phyloP scores from a whole-genome alignment of 495 filamentous ascomycete species.

The Bacidia gigantensis region DNA sequence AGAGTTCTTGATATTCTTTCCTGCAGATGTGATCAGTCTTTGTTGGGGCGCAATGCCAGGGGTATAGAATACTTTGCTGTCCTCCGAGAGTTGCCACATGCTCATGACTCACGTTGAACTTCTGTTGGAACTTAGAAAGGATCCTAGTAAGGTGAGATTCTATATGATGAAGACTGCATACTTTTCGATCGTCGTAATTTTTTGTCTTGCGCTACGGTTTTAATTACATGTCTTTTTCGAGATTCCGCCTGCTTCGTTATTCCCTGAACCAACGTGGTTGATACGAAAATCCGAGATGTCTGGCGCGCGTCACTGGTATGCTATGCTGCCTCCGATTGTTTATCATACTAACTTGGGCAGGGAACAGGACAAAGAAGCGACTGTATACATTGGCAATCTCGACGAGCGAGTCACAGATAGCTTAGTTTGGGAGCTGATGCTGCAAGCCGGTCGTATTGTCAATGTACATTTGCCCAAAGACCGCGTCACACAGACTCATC shows the following conservation, averaged over 20 bases:
- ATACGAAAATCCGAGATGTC: too few relatives aligned
- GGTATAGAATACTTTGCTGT: conserved; percentile 59
- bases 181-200: too few relatives aligned
- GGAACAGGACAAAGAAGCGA: conserved; percentile 99
- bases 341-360: conserved; percentile 30
- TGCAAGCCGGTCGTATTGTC: conserved; percentile 88
- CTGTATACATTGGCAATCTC: conserved; percentile 95
- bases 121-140: too few relatives aligned
- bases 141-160: too few relatives aligned
- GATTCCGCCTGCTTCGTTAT: too few relatives aligned
- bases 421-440: conserved; percentile 93
- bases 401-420: conserved; percentile 89
- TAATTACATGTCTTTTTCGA: too few relatives aligned
- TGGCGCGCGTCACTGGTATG: conserved; percentile 70
- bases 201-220: too few relatives aligned
- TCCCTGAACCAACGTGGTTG: too few relatives aligned
- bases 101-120: too few relatives aligned
- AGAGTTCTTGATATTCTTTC: conserved; percentile 94
- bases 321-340: neutral
- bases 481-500: conserved; percentile 87
- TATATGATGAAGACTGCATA: too few relatives aligned
- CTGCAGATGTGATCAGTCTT: conserved; percentile 29
- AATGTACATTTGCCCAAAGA: conserved; percentile 98
- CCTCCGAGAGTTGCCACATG: conserved; percentile 88
- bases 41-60: neutral